Evolutionary conservation across 192 early-diverging fungal genomes (phyloP), one percentile per base, ranked within the genome.

Genomic region (Backusella circina): DNA sequence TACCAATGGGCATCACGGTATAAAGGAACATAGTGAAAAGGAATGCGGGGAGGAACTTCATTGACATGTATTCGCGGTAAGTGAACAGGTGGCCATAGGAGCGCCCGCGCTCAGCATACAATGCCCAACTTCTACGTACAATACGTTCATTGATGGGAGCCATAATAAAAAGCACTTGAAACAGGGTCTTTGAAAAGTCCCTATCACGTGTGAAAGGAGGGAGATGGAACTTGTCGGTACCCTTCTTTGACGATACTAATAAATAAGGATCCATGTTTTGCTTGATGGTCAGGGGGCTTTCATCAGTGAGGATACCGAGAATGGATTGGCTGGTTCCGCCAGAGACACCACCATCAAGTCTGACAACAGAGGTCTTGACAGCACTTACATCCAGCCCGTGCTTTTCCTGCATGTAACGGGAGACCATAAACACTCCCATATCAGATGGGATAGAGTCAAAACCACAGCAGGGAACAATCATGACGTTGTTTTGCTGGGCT

Each of bases 381-480:
- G 85, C 81, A 9, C 84, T 82, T 21, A 90, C 84, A 28, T 86
- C 81, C 47, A 86, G 69, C 1, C 5, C 13, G 23, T 61, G 54
- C 23, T 61, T 61, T 23, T 61, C 23, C 9, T 61, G 54, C 54
- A 61, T 47, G 28, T 31, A 41, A 16, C n/a, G 23, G 16, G 38
- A 61, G 44, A 70, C 61, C 94, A 97, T 89, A 38, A 91, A 87
- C 30, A 91, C 86, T 18, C 94, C 93, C 15, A 97, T 75, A 74
- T 97, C 96, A 7, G 92, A 93, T 2, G 96, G 96, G 8, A 98
- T 88, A 26, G 93, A 94, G 77, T 98, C 96, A 76, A 96, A 98
- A 3, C 95, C 96, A 77, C 93, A 96, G 39, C 85, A 75, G 18
- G 94, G 90, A 4, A 95, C 90, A 68, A 98, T 89, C 18, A 90